phyloP scores from a whole-genome alignment of 2,329 filamentous ascomycete genomes.

The Penicillium sp. region DNA sequence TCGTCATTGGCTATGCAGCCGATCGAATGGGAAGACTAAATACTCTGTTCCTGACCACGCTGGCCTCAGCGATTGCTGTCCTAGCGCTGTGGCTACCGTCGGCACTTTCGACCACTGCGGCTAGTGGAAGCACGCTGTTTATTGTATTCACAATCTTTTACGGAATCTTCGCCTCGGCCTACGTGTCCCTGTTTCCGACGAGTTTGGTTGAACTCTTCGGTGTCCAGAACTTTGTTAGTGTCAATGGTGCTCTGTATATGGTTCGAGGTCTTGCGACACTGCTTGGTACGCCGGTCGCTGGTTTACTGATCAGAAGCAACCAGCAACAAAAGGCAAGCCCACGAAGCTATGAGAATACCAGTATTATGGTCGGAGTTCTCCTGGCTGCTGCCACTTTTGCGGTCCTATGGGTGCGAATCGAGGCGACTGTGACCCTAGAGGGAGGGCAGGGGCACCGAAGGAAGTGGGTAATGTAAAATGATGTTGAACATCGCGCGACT shows the following conservation, averaged over 20 bases:
- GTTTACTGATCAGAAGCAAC: constrained; percentile 36
- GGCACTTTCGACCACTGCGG: constrained; percentile 19
- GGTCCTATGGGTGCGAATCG: constrained; percentile 37
- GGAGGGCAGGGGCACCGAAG: constrained; percentile 13
- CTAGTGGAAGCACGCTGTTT: constrained; percentile 33
- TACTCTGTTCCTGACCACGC: constrained; percentile 42
- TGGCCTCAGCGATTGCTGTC: constrained; percentile 38
- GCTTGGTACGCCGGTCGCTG: constrained; percentile 46
- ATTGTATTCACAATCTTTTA: constrained; percentile 44
- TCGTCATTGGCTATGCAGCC: constrained; percentile 46
- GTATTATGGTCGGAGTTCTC: constrained; percentile 34
- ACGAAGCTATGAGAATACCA: constrained; percentile 33
- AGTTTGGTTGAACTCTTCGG: constrained; percentile 49
- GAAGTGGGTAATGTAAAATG: constrained; percentile 28
- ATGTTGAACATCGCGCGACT: neutral
- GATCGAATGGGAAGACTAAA: constrained; percentile 49
- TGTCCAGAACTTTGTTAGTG: constrained; percentile 46
- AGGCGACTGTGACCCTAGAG: constrained; percentile 28
- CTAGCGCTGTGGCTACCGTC: constrained; percentile 37
- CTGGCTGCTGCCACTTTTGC: constrained; percentile 33
- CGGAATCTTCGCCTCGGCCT: constrained; percentile 47
- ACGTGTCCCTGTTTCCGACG: constrained; percentile 49
- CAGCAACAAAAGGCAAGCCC: constrained; percentile 17
- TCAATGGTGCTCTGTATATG: constrained; percentile 50
- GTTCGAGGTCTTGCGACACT: constrained; percentile 46